Percentiles rank a stretch among this genome's conserved stretches.
phyloP scores from a whole-genome alignment of 352 stramenopile species.

The Phytophthora ohioensis region DNA sequence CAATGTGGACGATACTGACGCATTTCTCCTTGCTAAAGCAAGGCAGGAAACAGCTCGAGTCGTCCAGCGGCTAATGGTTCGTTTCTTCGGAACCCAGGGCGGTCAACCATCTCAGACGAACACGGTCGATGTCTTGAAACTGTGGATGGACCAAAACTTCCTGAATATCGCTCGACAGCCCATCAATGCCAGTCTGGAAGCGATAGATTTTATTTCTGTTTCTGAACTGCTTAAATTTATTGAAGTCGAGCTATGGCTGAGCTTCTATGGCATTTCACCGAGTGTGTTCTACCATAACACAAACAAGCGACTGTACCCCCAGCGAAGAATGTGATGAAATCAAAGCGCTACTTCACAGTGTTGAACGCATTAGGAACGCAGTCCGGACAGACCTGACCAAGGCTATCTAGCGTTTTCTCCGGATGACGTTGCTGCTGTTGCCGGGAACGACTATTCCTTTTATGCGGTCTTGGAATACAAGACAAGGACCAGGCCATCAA shows the following conservation, averaged over 20 bases:
- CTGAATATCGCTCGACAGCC: neutral
- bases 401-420: conserved; percentile 1
- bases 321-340: neutral
- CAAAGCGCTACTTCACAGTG: neutral
- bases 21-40: neutral
- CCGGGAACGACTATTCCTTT: neutral
- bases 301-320: neutral
- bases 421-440: neutral
- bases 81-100: neutral
- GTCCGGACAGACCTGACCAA: neutral
- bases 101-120: neutral
- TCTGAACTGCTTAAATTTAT: neutral
- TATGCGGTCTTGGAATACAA: neutral
- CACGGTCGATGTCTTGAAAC: neutral
- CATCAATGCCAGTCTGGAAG: neutral
- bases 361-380: neutral
- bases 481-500: neutral
- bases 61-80: neutral
- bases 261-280: neutral
- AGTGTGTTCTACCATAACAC: neutral
- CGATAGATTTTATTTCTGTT: neutral
- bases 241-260: neutral
- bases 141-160: neutral
- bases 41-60: neutral
- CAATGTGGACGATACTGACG: neutral